Evolutionary conservation across 1,284 basidiomycete genomes (phyloP).

Genomic region (Amylostereum chailletii): DNA sequence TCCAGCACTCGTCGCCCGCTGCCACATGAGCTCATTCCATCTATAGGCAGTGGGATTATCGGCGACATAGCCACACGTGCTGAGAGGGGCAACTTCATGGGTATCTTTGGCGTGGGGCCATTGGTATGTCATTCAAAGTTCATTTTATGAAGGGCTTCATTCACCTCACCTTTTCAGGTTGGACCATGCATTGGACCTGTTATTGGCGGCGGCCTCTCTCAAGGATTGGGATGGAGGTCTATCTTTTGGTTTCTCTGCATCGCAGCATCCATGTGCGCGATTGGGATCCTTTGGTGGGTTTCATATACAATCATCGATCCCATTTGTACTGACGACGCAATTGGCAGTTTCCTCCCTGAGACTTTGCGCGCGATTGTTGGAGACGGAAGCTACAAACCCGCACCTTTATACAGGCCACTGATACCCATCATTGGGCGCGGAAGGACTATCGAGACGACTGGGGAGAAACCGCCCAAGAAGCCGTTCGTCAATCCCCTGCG

Average conservation of each 20-base stretch:
- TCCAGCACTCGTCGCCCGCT: background rate
- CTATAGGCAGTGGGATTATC: constrained; percentile 28
- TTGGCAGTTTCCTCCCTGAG: constrained; percentile 36
- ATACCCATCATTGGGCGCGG: constrained; percentile 43
- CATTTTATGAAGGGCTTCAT: background rate
- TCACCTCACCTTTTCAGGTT: constrained; percentile 15
- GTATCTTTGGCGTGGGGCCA: constrained; percentile 26
- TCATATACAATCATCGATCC: background rate
- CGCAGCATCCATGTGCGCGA: constrained; percentile 39
- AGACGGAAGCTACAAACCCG: constrained; percentile 46
- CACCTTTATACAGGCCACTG: constrained; percentile 40
- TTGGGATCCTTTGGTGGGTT: constrained; percentile 48
- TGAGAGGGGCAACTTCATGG: constrained; percentile 31
- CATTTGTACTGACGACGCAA: background rate
- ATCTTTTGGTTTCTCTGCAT: constrained; percentile 80
- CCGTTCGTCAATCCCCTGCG: constrained; percentile 48
- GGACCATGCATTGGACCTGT: constrained; percentile 32
- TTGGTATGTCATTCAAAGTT: constrained; percentile 20
- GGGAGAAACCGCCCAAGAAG: constrained; percentile 22
- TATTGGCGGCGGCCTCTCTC: constrained; percentile 51
- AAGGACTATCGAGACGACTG: constrained; percentile 10
- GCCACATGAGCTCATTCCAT: background rate
- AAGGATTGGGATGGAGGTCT: constrained; percentile 59
- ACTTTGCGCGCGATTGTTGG: constrained; percentile 44
- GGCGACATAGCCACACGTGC: constrained; percentile 29